Base-by-base conservation (phyloP, 345 rosid species). In the Diplotaxis tenuifolia region DNA sequence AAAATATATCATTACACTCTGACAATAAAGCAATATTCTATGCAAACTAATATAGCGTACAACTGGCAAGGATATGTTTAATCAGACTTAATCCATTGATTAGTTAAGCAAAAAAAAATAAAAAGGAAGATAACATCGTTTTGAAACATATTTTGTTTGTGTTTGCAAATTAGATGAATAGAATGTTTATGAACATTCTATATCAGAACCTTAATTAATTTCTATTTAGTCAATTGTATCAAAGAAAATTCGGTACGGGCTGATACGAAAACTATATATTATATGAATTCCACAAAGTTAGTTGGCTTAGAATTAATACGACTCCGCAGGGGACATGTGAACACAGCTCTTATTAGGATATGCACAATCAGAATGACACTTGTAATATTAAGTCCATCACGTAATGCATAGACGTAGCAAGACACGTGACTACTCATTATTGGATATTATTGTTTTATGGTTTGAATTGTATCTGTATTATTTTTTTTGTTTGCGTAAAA, bases 401-500 rank as follows among this genome's bases (percentile, higher is more conserved):
- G 71, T 59, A 55, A 75, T 68, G 74, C 66, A 40, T 49, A 18
- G 50, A 54, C 52, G 15, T 45, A 25, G 50, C 34, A 49, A 9
- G 10, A 67, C 77, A 77, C 77, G 81, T 72, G 81, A 67, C 70
- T 57, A 49, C 73, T 60, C 73, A 72, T 77, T 72, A 61, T 72
- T 72, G 77, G 77, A 64, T 66, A 72, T 59, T 66, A 52, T 65
- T 71, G 66, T 71, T 71, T 67, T 45, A 40, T 40, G 47, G 47
- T 55, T 9, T 40, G 6, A 6, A n/a, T 45, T 45, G 18, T 45
- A 45, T 45, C 18, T 45, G 50, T 45, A 45, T 36, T n/a, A n/a
- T 45, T 6, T 25, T 29, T 45, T 45, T 45, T 45, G 50, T n/a
- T 45, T 45, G 50, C 81, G 81, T 66, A 60, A 66, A 28, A 28